Base-by-base conservation (phyloP, 768 basidiomycete genomes). In the Rhodotorula paludigena region DNA sequence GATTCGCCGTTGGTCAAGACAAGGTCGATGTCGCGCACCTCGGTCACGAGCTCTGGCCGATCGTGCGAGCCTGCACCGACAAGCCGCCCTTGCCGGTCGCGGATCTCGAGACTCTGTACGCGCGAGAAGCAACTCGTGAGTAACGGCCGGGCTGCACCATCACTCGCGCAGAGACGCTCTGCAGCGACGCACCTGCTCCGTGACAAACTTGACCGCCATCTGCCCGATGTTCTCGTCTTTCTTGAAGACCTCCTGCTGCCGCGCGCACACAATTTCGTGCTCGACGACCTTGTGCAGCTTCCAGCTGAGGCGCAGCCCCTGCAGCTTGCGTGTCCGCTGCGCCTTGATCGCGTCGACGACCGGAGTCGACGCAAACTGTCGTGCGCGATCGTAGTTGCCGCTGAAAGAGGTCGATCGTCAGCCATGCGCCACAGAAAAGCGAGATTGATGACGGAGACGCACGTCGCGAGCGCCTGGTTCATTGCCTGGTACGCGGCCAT, bases 221-320 rank as follows among this genome's bases (percentile, higher is more conserved):
- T 71, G 69, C 15, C 60, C 69, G 28, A 71, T 52, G 20, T 33
- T 48, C 62, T 71, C 69, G 48, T 71, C 61, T 61, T 60, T 63
- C 61, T 71, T 71, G 44, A 61, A 44, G 20, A 71, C 25, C 57
- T 71, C 69, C 57, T 71, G 69, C 64, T 71, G 45, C 15, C 69
- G 36, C 57, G 58, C 57, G 52, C 69, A 71, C 39, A 71, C 53
- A 18, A 57, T 38, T 52, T 45, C 35, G 57, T 63, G 64, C 54
- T 63, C 53, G 30, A 62, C 51, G 18, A 63, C 61, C 35, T 59
- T 49, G 61, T 71, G 69, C 57, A 71, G 51, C 69, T 71, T 66
- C 69, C 69, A 71, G 57, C 57, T 63, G 57, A 71, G 49, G 33
- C 61, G 52, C 23, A 71, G 42, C 2, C 69, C 69, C 35, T 61